Evolutionary conservation across 1,139 yeast species (phyloP).

Genomic region (Scheffersomyces stambukii): DNA sequence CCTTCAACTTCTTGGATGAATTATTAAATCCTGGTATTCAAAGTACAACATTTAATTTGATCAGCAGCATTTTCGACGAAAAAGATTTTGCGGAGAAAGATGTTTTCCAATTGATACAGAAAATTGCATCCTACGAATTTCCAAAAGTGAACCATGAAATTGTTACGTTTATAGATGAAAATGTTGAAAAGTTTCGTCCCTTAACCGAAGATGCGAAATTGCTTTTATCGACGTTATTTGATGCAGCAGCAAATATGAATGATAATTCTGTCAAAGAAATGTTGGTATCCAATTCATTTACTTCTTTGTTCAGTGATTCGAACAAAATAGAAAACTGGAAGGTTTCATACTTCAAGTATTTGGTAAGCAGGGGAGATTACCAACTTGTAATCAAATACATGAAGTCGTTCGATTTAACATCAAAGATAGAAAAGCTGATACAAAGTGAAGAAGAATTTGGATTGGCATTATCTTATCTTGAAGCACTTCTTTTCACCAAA

Average conservation of each 20-base stretch:
- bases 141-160: slow-evolving; percentile 29
- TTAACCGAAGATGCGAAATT: slow-evolving; percentile 9
- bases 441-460: no score
- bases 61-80: slow-evolving; percentile 19
- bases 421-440: no score
- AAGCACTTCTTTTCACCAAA: no score
- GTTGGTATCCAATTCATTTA: slow-evolving; percentile 7
- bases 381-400: no score
- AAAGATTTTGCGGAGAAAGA: slow-evolving; percentile 15
- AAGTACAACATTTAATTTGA: slow-evolving; percentile 16
- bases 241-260: slow-evolving; percentile 1
- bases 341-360: slow-evolving; percentile 14
- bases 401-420: no score
- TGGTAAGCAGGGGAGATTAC: slow-evolving; percentile 11
- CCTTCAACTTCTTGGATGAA: slow-evolving; percentile 23
- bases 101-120: slow-evolving; percentile 14
- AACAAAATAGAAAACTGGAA: slow-evolving; percentile 15
- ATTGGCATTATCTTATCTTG: no score
- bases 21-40: no score
- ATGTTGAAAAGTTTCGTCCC: no score
- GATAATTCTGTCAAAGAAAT: slow-evolving; percentile 3
- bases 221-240: slow-evolving; percentile 12
- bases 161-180: slow-evolving; percentile 13
- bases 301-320: slow-evolving; percentile 5
- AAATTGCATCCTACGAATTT: slow-evolving; percentile 20